phyloP scores from a whole-genome alignment of 2,329 filamentous ascomycete species.

The Fusarium subglutinans region DNA sequence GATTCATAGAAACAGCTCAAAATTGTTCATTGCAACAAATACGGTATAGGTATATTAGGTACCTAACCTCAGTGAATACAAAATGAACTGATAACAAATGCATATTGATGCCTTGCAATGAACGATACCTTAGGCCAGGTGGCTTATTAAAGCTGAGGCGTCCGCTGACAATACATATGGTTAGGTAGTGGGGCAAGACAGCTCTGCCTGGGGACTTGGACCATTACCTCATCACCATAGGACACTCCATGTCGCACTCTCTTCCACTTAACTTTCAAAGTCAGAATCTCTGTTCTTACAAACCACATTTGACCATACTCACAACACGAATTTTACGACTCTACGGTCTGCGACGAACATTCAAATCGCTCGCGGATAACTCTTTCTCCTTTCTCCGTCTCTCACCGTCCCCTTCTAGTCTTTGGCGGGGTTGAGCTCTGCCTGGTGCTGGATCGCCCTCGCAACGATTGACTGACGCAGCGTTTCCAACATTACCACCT shows the following conservation, averaged over 20 bases:
- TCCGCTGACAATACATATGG: neutral
- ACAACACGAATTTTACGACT: slow-evolving; percentile 6
- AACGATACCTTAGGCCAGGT: neutral
- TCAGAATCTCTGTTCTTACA: slow-evolving; percentile 26
- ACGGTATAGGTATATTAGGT: no score
- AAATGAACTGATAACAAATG: neutral
- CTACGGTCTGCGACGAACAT: slow-evolving; percentile 26
- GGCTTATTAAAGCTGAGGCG: slow-evolving; percentile 32
- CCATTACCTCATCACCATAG: slow-evolving; percentile 44
- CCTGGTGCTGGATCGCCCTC: slow-evolving; percentile 47
- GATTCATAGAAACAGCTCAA: neutral
- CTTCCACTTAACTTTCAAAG: slow-evolving; percentile 22
- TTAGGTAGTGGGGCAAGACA: slow-evolving; percentile 21
- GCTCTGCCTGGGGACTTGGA: slow-evolving; percentile 19
- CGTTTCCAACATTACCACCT: slow-evolving; percentile 49
- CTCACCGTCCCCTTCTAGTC: slow-evolving; percentile 24
- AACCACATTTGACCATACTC: slow-evolving; percentile 18
- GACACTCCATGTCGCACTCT: slow-evolving; percentile 27
- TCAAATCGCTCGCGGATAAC: slow-evolving; percentile 19
- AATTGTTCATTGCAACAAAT: neutral
- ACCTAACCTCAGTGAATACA: neutral
- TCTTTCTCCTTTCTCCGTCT: neutral
- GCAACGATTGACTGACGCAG: slow-evolving; percentile 29
- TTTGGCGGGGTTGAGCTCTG: slow-evolving; percentile 52
- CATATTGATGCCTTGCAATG: neutral